Conservation (phyloP, 2,329 filamentous ascomycete genomes). For the Clonostachys sp. region DNA sequence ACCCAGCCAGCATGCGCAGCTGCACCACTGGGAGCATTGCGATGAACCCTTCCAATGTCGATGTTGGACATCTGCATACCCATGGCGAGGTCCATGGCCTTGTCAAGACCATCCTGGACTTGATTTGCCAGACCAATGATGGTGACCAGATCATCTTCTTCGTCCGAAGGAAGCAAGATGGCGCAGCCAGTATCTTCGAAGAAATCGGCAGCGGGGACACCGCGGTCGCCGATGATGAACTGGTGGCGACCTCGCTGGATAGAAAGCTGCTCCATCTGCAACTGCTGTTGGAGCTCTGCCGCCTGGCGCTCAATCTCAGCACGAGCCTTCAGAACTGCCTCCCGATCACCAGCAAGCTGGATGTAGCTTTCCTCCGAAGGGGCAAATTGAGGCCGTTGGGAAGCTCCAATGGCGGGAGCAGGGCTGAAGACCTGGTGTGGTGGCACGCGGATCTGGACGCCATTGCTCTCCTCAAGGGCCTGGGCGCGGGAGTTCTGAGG, state of each 20-base stretch:
- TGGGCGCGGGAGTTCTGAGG: conserved; percentile 64
- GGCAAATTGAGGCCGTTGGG: conserved; percentile 64
- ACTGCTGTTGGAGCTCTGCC: conserved; percentile 68
- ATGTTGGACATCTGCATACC: conserved; percentile 81
- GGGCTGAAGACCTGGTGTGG: conserved; percentile 73
- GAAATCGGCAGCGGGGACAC: conserved; percentile 78
- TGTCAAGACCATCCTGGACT: conserved; percentile 72
- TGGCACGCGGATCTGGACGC: conserved; percentile 79
- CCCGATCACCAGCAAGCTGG: conserved; percentile 78
- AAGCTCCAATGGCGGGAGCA: conserved; percentile 60
- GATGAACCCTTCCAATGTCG: conserved; percentile 77
- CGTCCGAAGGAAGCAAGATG: conserved; percentile 72
- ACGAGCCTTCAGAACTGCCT: conserved; percentile 73
- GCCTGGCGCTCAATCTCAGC: conserved; percentile 77
- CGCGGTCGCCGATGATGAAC: conserved; percentile 86
- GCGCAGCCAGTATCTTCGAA: conserved; percentile 86
- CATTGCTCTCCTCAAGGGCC: conserved; percentile 70
- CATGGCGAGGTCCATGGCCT: conserved; percentile 82
- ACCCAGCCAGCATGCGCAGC: conserved; percentile 79
- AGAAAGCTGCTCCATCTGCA: conserved; percentile 73
- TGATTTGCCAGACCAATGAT: conserved; percentile 75
- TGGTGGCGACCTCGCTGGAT: conserved; percentile 88
- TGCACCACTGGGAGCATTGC: conserved; percentile 65
- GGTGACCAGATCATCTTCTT: conserved; percentile 79
- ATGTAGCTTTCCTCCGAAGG: conserved; percentile 75